A percentile compares a stretch with the other conserved stretches of the same genome.
Evolutionary conservation across 2,329 filamentous ascomycete species (phyloP).

Genomic region (Phyllosticta ampelicida): DNA sequence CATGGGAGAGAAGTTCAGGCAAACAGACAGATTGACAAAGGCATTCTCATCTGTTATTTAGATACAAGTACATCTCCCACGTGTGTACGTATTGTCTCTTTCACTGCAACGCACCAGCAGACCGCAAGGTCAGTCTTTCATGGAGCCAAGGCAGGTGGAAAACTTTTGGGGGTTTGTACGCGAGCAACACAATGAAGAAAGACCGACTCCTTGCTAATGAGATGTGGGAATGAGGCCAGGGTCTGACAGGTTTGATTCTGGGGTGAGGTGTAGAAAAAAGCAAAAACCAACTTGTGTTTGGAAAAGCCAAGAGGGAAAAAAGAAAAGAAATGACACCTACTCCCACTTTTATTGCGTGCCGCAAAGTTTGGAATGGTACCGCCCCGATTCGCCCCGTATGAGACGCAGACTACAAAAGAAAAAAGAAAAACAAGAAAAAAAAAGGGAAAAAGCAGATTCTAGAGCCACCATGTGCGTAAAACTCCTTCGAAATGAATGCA

Average conservation of each 20-base stretch:
- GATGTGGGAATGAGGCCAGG: too few relatives aligned
- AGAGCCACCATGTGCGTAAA: not conserved
- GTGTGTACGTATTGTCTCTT: too few relatives aligned
- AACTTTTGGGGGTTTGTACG: not conserved
- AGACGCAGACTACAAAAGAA: not conserved
- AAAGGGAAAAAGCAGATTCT: not conserved
- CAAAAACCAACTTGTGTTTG: not conserved
- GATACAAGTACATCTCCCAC: too few relatives aligned
- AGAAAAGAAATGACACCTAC: not conserved
- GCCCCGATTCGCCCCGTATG: not conserved
- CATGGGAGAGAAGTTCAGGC: too few relatives aligned
- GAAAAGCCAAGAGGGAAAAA: not conserved
- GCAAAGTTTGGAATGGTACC: not conserved
- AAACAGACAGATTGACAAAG: too few relatives aligned
- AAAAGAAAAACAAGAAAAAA: not conserved
- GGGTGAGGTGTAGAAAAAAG: not conserved
- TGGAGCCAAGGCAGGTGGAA: not conserved
- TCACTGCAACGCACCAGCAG: too few relatives aligned
- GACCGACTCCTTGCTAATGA: not conserved
- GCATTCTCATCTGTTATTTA: too few relatives aligned
- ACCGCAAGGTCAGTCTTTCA: too few relatives aligned
- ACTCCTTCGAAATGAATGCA: not conserved
- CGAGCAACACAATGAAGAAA: not conserved
- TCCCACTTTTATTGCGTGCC: not conserved
- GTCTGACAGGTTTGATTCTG: not conserved